Evolutionary conservation across 2,329 filamentous ascomycete species (phyloP).

Genomic region (Alternaria triticina): DNA sequence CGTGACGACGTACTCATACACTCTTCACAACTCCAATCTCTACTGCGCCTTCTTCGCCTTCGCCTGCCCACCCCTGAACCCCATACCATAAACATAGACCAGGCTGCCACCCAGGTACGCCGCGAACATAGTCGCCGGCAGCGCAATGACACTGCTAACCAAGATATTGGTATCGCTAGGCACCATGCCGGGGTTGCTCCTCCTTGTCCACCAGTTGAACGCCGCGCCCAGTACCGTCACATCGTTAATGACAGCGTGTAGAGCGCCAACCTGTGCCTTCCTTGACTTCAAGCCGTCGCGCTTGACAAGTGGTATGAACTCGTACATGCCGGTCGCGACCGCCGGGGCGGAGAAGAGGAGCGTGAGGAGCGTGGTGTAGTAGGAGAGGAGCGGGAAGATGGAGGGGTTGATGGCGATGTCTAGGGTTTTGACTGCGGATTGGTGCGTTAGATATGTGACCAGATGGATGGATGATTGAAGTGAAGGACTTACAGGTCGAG

Average conservation of each 20-base stretch:
- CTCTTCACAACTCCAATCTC: too few species aligned
- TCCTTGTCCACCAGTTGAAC: constrained; percentile 54
- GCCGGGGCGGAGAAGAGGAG: constrained; percentile 43
- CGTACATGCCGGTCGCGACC: constrained; percentile 38
- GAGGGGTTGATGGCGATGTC: constrained; percentile 31
- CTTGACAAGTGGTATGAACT: constrained; percentile 52
- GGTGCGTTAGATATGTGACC: constrained; percentile 9
- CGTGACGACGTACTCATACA: too few species aligned
- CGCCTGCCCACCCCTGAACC: constrained; percentile 40
- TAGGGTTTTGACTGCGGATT: constrained; percentile 31
- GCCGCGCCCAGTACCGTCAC: constrained; percentile 47
- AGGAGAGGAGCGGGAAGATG: constrained; percentile 50
- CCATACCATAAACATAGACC: constrained; percentile 56
- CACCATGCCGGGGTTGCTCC: constrained; percentile 40
- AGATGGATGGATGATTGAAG: too few species aligned
- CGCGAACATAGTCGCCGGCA: constrained; percentile 46
- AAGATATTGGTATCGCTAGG: constrained; percentile 47
- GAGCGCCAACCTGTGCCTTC: constrained; percentile 51
- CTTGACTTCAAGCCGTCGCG: constrained; percentile 52
- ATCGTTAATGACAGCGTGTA: constrained; percentile 54
- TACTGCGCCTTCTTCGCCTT: constrained; percentile 39
- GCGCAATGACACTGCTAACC: constrained; percentile 45
- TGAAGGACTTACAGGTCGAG: constrained; percentile 26
- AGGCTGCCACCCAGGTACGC: constrained; percentile 54
- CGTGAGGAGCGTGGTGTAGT: constrained; percentile 54